Evolutionary conservation across 2,329 filamentous ascomycete genomes (phyloP).

Genomic region (Pseudopyrenochaeta lycopersici): DNA sequence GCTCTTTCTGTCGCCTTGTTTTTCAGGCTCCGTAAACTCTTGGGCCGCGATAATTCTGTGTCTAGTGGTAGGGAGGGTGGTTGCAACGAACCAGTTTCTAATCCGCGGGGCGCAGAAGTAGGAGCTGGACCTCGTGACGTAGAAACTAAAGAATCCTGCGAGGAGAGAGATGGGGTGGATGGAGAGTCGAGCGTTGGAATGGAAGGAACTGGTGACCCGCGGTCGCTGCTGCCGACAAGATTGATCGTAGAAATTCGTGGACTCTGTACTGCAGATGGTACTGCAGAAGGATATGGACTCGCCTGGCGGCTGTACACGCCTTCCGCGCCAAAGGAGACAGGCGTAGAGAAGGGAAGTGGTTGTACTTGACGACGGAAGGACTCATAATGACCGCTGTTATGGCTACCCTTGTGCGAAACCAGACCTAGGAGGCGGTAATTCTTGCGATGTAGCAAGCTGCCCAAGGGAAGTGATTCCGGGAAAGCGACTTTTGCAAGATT

Average conservation of each 20-base stretch:
- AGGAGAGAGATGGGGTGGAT: slow-evolving; percentile 44
- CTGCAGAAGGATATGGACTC: slow-evolving; percentile 59
- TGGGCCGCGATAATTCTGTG: slow-evolving; percentile 33
- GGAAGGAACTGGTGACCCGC: slow-evolving; percentile 35
- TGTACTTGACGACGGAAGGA: slow-evolving; percentile 89
- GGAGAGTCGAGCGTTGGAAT: slow-evolving; percentile 39
- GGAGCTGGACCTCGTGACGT: slow-evolving; percentile 34
- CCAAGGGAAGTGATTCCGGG: slow-evolving; percentile 84
- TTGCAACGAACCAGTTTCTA: slow-evolving; percentile 32
- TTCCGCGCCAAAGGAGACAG: slow-evolving; percentile 78
- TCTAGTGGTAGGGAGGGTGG: slow-evolving; percentile 24
- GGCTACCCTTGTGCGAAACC: slow-evolving; percentile 93
- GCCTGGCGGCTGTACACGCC: slow-evolving; percentile 73
- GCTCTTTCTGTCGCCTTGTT: slow-evolving; percentile 42
- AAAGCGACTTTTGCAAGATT: slow-evolving; percentile 95
- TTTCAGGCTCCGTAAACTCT: slow-evolving; percentile 40
- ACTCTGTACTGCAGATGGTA: slow-evolving; percentile 57
- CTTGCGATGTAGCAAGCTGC: slow-evolving; percentile 78
- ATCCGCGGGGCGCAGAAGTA: slow-evolving; percentile 40
- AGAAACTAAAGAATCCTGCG: slow-evolving; percentile 39
- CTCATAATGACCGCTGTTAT: slow-evolving; percentile 97
- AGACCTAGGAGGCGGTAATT: slow-evolving; percentile 86
- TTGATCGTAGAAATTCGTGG: slow-evolving; percentile 53
- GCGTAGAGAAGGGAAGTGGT: slow-evolving; percentile 81
- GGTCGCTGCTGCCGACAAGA: slow-evolving; percentile 33